These are phyloP conservation scores for Penicillium frequentans DNA, from an alignment of 2,329 filamentous ascomycete genomes.

Conservation along the genomic window DNA sequence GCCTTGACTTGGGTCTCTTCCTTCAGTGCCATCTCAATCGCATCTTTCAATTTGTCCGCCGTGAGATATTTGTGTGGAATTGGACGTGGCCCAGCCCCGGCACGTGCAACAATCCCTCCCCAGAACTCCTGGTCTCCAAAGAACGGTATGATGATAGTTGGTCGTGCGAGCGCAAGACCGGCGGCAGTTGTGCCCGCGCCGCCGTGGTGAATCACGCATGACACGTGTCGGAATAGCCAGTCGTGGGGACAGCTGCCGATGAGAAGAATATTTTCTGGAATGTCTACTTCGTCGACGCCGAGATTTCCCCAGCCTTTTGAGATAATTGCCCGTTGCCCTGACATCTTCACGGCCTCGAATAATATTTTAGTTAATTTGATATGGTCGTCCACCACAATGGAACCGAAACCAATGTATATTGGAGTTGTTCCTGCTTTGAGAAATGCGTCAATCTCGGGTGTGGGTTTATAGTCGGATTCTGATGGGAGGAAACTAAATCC, in stretches of 20 bases:
- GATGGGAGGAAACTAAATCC: conserved; percentile 76
- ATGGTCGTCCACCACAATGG: conserved; percentile 77
- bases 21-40: conserved; percentile 62
- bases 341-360: conserved; percentile 66
- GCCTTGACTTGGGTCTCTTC: conserved; percentile 60
- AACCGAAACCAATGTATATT: conserved; percentile 81
- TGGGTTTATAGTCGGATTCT: conserved; percentile 65
- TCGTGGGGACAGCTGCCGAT: conserved; percentile 84
- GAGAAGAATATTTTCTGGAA: conserved; percentile 80
- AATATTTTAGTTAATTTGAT: conserved; percentile 69
- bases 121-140: conserved; percentile 85
- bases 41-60: conserved; percentile 63
- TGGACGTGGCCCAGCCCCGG: conserved; percentile 70
- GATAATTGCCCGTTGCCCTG: conserved; percentile 74
- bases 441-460: conserved; percentile 65
- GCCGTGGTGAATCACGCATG: conserved; percentile 82
- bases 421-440: conserved; percentile 68
- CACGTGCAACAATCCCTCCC: conserved; percentile 72
- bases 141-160: conserved; percentile 82
- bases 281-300: conserved; percentile 66
- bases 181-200: conserved; percentile 86
- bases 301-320: conserved; percentile 89
- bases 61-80: conserved; percentile 69
- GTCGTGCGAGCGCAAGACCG: conserved; percentile 76
- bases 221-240: conserved; percentile 81